Evolutionary conservation across 306 rosid species (phyloP), one percentile per base, ranked within the genome.

Genomic region (Medicago ruthenica): DNA sequence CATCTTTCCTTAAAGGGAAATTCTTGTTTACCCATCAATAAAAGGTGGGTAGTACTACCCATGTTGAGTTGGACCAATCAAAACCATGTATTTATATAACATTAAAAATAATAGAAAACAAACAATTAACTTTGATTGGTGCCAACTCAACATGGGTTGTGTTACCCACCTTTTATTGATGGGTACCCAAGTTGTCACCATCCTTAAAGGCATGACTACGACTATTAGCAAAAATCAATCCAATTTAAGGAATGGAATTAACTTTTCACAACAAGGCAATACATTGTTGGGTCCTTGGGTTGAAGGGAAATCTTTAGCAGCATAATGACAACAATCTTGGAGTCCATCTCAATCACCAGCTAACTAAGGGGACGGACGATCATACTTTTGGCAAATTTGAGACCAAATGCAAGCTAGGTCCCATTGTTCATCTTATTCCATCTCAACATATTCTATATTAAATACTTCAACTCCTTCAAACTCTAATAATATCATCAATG

Each of bases 321-420:
- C 45, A 62, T 8, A 62, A 15, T 31, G 67, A 62, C 10, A 34
- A 8, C 7, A 8, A 34, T 14, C 12, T 37, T 9, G 47, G 22
- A n/a, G 68, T 36, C 24, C 68, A 63, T 63, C 45, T 63, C 68
- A 34, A 63, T 63, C 47, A 59, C 9, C 39, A 24, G 68, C 22
- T 24, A 61, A 2, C 44, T 36, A 34, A n/a, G 5, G 5, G 18
- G 21, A 8, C 8, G 4, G n/a, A 13, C 0, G 47, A 36, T 62
- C 68, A 36, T n/a, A 63, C 24, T 63, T 63, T 36, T 34, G 68
- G 47, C 4, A 63, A 63, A 8, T 63, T 63, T 13, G 22, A 36
- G 21, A 63, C 47, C 24, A 63, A 34, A 14, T 3, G 68, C 47
- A 59, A 59, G 9, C 16, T 58, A 58, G 64, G 31, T n/a, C 31